These are phyloP conservation scores for Vaccinium macrocarpon DNA, from an alignment of 148 eudicot genomes.

Conservation along the genomic window DNA sequence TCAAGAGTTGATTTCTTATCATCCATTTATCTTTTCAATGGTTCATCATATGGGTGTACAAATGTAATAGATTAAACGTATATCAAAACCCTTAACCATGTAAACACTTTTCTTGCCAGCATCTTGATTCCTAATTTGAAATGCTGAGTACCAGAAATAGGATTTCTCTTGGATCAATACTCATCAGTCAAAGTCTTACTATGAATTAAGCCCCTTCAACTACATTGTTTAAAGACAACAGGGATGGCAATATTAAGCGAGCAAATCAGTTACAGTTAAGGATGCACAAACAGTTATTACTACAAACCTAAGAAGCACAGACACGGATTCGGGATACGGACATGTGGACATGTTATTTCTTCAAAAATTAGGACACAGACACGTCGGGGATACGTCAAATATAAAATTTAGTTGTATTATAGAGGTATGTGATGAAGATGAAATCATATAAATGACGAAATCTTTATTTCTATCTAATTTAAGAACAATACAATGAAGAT, in stretches of 20 bases:
- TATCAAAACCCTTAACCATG: not conserved
- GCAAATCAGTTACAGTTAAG: not conserved
- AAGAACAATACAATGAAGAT: no score
- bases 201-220: not conserved
- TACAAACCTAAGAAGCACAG: not conserved
- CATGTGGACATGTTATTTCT: no score
- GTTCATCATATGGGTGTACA: not conserved
- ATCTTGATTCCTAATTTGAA: not conserved
- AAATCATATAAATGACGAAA: no score
- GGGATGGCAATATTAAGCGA: not conserved
- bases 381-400: no score
- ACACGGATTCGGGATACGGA: no score
- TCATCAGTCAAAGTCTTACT: not conserved
- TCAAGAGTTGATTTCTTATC: not conserved
- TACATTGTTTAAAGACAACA: not conserved
- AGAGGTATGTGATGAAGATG: no score
- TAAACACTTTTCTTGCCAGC: not conserved
- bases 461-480: no score
- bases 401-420: no score
- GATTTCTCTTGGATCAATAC: not conserved
- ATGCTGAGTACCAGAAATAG: slow-evolving; percentile 2
- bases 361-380: no score
- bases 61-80: not conserved
- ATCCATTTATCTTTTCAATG: no score
- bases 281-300: not conserved